Conservation (phyloP, 331 rosid genomes). For the Telfairia occidentalis region DNA sequence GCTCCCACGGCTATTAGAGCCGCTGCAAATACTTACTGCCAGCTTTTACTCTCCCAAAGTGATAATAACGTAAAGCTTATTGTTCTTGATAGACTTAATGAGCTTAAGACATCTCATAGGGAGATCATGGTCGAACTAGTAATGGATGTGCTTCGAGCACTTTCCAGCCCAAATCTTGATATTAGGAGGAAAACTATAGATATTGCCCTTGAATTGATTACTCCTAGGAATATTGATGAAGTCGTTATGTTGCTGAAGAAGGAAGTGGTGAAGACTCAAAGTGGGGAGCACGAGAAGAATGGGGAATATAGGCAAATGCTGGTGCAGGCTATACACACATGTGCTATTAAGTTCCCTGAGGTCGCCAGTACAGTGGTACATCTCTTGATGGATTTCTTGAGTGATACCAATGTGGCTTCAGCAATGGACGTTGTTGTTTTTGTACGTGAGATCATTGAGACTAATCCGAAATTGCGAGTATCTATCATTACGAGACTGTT, state of each 20-base stretch:
- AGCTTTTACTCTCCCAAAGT: conserved; percentile 75
- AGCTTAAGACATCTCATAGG: conserved; percentile 60
- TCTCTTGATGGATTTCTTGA: conserved; percentile 94
- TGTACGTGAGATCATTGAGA: conserved; percentile 88
- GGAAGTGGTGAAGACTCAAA: conserved; percentile 91
- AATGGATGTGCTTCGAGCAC: conserved; percentile 94
- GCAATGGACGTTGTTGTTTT: conserved; percentile 88
- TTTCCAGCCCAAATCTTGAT: conserved; percentile 67
- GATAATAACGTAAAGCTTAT: conserved; percentile 93
- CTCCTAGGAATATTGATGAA: conserved; percentile 77
- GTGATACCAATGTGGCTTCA: conserved; percentile 77
- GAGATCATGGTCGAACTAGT: conserved; percentile 86
- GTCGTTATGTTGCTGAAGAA: conserved; percentile 90
- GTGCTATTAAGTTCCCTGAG: conserved; percentile 96
- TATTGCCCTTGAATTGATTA: conserved; percentile 74
- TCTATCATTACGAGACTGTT: conserved; percentile 79
- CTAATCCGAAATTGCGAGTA: conserved; percentile 84
- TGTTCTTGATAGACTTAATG: conserved; percentile 72
- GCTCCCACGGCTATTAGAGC: conserved; percentile 93
- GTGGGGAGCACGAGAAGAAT: conserved; percentile 90
- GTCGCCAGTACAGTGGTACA: conserved; percentile 96
- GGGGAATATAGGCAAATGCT: conserved; percentile 93
- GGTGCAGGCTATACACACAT: conserved; percentile 86
- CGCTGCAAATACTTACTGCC: conserved; percentile 73
- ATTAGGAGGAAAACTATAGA: conserved; percentile 88